Conservation (phyloP, 495 filamentous ascomycete genomes). For the Aspergillus conjunctus region DNA sequence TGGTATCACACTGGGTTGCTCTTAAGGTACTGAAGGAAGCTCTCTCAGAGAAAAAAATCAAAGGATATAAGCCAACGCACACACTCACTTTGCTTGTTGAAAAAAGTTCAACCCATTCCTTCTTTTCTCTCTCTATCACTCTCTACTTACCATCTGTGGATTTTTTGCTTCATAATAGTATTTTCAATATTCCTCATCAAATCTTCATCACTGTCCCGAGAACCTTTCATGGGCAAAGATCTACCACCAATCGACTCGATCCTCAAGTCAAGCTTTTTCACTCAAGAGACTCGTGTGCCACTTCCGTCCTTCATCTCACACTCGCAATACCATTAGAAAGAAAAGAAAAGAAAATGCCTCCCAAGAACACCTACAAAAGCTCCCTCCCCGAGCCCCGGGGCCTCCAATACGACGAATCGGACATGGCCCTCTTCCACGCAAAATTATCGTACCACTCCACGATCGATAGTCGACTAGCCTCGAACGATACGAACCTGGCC, state of each 20-base stretch:
- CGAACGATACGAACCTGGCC: conserved; percentile 38
- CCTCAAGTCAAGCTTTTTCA: not conserved
- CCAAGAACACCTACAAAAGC: conserved; percentile 31
- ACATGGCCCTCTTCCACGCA: conserved; percentile 47
- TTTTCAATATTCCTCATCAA: not conserved
- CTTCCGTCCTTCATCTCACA: not conserved
- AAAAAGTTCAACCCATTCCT: not conserved
- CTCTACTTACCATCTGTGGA: not conserved
- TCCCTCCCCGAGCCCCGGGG: conserved; percentile 42
- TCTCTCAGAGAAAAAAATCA: not conserved
- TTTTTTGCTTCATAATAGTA: not conserved
- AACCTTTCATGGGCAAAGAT: too few relatives aligned
- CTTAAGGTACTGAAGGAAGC: not conserved
- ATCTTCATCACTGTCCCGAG: not conserved
- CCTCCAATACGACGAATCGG: conserved; percentile 47
- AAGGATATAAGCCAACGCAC: conserved; percentile 16
- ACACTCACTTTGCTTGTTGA: not conserved
- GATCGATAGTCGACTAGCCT: conserved; percentile 40
- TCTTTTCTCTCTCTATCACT: not conserved
- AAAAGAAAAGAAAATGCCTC: conserved; percentile 25
- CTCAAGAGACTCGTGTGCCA: not conserved
- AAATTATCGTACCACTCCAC: conserved; percentile 45
- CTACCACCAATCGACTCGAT: not conserved
- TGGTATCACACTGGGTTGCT: conserved; percentile 24
- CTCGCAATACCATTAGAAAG: not conserved